Percentiles rank a stretch among this genome's conserved stretches.
These are phyloP conservation scores for Kandelia obovata DNA, from an alignment of 345 rosid species.

Conservation along the genomic window DNA sequence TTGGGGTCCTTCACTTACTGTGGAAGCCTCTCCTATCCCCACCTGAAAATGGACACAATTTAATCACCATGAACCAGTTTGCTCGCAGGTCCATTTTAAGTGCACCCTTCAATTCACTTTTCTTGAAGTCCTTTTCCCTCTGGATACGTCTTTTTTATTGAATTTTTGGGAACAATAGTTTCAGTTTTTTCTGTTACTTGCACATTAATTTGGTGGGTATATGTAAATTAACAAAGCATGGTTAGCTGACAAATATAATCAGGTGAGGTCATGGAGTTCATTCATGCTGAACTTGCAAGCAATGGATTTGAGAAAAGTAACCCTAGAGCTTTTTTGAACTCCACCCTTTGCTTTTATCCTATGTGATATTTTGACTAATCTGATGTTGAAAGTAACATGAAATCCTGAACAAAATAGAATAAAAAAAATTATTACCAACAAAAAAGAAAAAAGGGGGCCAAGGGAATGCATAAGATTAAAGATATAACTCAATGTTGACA, in stretches of 20 bases:
- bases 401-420: background rate
- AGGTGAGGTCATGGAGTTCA: conserved; percentile 31
- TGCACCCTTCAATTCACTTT: conserved; percentile 3
- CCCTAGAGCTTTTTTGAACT: background rate
- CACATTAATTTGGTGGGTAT: conserved; percentile 4
- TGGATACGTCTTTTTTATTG: background rate
- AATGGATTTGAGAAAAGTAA: conserved; percentile 1
- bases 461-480: background rate
- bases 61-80: conserved; percentile 22
- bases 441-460: background rate
- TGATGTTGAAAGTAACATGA: background rate
- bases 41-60: conserved; percentile 42
- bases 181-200: conserved; percentile 11
- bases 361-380: background rate
- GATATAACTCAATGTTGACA: background rate
- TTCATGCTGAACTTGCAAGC: conserved; percentile 31
- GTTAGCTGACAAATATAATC: conserved; percentile 42
- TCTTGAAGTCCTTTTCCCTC: background rate
- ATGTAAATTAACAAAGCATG: background rate
- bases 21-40: conserved; percentile 70
- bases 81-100: conserved; percentile 37
- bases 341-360: background rate
- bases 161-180: conserved; percentile 15
- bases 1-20: conserved; percentile 52
- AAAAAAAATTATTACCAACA: background rate